These are phyloP conservation scores for Claviceps humidiphila DNA, from an alignment of 2,329 filamentous ascomycete genomes.

Conservation along the genomic window DNA sequence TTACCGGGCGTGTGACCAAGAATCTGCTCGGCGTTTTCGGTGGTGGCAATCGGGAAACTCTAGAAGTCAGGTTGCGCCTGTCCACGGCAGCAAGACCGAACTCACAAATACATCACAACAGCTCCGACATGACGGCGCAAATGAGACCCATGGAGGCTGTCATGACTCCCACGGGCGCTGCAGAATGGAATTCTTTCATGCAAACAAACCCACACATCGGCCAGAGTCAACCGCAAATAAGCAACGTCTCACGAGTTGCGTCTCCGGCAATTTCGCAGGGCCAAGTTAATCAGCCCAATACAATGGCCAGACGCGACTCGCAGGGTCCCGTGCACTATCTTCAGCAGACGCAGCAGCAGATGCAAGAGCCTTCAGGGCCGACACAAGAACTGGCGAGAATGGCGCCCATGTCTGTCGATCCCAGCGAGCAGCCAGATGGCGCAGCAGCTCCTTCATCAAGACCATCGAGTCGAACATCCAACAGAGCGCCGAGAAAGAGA, in stretches of 20 bases:
- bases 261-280: slow-evolving; percentile 25
- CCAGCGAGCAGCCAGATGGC: slow-evolving; percentile 9
- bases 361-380: background rate
- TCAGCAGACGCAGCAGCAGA: slow-evolving; percentile 7
- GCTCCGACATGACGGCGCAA: slow-evolving; percentile 10
- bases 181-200: slow-evolving; percentile 67
- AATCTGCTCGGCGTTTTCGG: slow-evolving; percentile 76
- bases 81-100: slow-evolving; percentile 56
- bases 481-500: slow-evolving; percentile 24
- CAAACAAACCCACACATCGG: slow-evolving; percentile 51
- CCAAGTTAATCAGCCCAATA: slow-evolving; percentile 7
- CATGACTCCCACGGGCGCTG: slow-evolving; percentile 45
- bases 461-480: slow-evolving; percentile 47
- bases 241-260: slow-evolving; percentile 20
- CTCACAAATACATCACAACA: slow-evolving; percentile 14
- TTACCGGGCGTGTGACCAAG: slow-evolving; percentile 82
- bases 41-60: slow-evolving; percentile 69
- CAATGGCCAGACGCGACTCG: slow-evolving; percentile 14
- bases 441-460: slow-evolving; percentile 29
- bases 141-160: slow-evolving; percentile 19
- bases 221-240: slow-evolving; percentile 15
- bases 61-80: slow-evolving; percentile 86
- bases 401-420: slow-evolving; percentile 21
- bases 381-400: slow-evolving; percentile 20
- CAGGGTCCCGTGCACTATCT: slow-evolving; percentile 10